Evolutionary conservation across 257 asterid species (phyloP).

Genomic region (Nicotiana sylvestris): DNA sequence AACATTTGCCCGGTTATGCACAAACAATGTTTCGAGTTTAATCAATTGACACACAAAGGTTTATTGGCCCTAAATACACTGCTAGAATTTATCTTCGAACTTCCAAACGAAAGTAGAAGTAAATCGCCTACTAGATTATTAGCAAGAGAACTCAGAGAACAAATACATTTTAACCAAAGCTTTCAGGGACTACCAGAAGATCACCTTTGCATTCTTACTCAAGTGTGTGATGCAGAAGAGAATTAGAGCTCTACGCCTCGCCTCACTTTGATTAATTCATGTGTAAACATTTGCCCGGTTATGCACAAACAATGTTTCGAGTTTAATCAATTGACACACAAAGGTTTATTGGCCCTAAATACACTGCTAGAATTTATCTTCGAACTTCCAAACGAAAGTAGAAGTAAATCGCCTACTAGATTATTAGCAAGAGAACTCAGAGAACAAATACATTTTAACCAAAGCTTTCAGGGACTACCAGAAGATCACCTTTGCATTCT

Average conservation of each 20-base stretch:
- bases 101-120: neutral
- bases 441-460: neutral
- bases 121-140: neutral
- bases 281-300: neutral
- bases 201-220: conserved; percentile 69
- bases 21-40: neutral
- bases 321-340: no score
- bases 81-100: neutral
- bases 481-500: conserved; percentile 62
- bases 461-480: neutral
- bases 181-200: conserved; percentile 5
- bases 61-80: neutral
- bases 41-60: no score
- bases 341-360: neutral
- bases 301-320: neutral
- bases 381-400: neutral
- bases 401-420: neutral
- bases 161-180: neutral
- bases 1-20: neutral
- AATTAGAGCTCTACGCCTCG: conserved; percentile 75
- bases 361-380: neutral
- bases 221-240: conserved; percentile 75
- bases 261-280: conserved; percentile 71
- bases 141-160: neutral
- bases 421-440: neutral